These are phyloP conservation scores for Ophiosphaerella herpotricha DNA, from an alignment of 2,329 filamentous ascomycete species.

Conservation along the genomic window DNA sequence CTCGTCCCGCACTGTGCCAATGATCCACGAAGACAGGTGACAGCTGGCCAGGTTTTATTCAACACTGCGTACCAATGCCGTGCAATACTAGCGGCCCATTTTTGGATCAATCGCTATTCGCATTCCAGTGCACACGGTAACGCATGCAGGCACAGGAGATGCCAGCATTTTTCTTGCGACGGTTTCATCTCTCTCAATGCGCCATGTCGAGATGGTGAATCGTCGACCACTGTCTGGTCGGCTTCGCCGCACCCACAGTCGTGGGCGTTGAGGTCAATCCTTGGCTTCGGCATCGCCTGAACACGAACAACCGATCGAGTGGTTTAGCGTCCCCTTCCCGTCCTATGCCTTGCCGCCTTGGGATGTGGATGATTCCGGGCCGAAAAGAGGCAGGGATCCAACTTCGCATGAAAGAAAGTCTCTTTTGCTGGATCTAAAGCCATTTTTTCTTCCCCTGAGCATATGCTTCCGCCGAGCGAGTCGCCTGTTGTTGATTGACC, in stretches of 20 bases:
- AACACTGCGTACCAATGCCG: not conserved
- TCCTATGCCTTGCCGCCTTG: slow-evolving; percentile 12
- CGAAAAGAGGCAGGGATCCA: slow-evolving; percentile 10
- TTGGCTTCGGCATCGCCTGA: slow-evolving; percentile 35
- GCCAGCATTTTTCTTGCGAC: not conserved
- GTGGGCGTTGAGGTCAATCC: slow-evolving; percentile 16
- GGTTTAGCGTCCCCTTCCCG: slow-evolving; percentile 27
- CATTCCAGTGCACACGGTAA: not conserved
- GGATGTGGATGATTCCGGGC: slow-evolving; percentile 8
- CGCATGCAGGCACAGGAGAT: not conserved
- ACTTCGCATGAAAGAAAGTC: not conserved
- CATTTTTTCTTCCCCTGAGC: slow-evolving; percentile 8
- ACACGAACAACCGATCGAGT: slow-evolving; percentile 16
- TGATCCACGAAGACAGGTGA: not conserved
- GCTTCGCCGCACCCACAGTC: slow-evolving; percentile 20
- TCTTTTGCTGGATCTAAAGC: not conserved
- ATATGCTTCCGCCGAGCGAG: not conserved
- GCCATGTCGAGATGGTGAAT: not conserved
- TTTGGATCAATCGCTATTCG: slow-evolving; percentile 3
- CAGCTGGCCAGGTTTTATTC: not conserved
- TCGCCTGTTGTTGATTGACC: slow-evolving; percentile 2
- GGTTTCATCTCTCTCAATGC: not conserved
- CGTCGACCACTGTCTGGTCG: slow-evolving; percentile 21
- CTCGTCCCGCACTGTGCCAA: not conserved
- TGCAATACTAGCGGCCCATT: slow-evolving; percentile 5